These are phyloP conservation scores for Ogataea henricii DNA, from an alignment of 805 yeast genomes.

Conservation along the genomic window DNA sequence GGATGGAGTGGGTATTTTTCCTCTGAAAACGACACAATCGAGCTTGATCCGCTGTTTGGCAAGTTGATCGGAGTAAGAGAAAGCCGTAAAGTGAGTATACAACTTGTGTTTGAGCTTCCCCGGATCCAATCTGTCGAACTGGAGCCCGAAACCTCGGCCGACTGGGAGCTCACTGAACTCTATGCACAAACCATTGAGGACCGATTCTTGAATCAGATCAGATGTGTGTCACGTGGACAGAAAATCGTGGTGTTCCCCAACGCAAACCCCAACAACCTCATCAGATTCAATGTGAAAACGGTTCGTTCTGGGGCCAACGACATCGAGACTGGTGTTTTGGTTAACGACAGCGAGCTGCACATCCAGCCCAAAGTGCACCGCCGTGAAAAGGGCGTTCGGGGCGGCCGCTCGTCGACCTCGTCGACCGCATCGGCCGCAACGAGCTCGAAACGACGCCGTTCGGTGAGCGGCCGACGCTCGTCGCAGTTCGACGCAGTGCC, in stretches of 20 bases:
- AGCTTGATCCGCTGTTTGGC: slow-evolving; percentile 71
- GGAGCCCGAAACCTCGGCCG: slow-evolving; percentile 75
- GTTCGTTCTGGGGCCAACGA: slow-evolving; percentile 37
- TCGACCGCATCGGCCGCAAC: slow-evolving; percentile 7
- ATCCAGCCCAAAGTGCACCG: slow-evolving; percentile 67
- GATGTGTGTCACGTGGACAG: slow-evolving; percentile 67
- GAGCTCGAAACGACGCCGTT: slow-evolving; percentile 29
- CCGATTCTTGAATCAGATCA: slow-evolving; percentile 72
- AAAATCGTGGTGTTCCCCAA: slow-evolving; percentile 70
- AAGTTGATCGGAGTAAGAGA: slow-evolving; percentile 48
- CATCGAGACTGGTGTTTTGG: slow-evolving; percentile 41
- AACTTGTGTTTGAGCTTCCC: slow-evolving; percentile 50
- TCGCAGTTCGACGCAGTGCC: slow-evolving; percentile 35
- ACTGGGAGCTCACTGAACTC: slow-evolving; percentile 89
- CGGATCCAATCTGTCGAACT: slow-evolving; percentile 64
- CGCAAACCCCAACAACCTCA: slow-evolving; percentile 56
- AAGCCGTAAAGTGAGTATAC: slow-evolving; percentile 41
- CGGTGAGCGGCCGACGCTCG: slow-evolving; percentile 34
- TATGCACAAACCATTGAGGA: slow-evolving; percentile 79
- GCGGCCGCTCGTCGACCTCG: slow-evolving; percentile 8
- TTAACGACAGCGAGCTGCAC: slow-evolving; percentile 39
- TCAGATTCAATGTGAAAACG: slow-evolving; percentile 55
- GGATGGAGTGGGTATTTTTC: slow-evolving; percentile 38
- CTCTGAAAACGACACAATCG: slow-evolving; percentile 37
- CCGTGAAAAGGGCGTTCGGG: slow-evolving; percentile 9